Conservation (phyloP, 1,139 yeast species). For the Hansenula lynferdii region DNA sequence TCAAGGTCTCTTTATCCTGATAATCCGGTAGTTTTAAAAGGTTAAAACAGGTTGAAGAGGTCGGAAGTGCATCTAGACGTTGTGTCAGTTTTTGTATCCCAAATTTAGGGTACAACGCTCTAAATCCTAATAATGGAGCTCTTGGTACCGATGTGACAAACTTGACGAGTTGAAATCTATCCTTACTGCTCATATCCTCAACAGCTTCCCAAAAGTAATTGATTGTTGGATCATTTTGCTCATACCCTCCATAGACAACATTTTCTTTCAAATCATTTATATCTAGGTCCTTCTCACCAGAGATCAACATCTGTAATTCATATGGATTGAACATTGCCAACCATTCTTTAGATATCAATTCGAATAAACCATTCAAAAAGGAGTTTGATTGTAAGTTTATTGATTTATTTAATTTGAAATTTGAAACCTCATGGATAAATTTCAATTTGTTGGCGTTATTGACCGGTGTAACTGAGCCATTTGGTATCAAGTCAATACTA, state of each 20-base stretch:
- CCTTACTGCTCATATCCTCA: constrained; percentile 57
- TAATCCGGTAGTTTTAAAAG: constrained; percentile 83
- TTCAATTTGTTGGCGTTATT: constrained; percentile 58
- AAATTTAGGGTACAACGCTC: constrained; percentile 67
- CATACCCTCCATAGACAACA: constrained; percentile 66
- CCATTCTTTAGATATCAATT: constrained; percentile 70
- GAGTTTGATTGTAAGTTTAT: constrained; percentile 53
- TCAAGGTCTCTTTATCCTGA: constrained; percentile 49
- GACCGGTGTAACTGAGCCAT: constrained; percentile 55
- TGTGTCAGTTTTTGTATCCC: constrained; percentile 60
- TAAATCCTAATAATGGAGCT: constrained; percentile 88
- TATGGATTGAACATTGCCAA: constrained; percentile 76
- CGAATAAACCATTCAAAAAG: constrained; percentile 69
- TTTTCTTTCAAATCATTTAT: constrained; percentile 61
- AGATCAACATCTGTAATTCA: constrained; percentile 79
- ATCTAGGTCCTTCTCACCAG: constrained; percentile 67
- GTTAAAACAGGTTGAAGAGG: constrained; percentile 92
- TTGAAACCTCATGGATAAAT: constrained; percentile 74
- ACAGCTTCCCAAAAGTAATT: constrained; percentile 71
- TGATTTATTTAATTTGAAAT: constrained; percentile 68
- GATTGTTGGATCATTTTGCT: constrained; percentile 52
- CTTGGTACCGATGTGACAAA: constrained; percentile 90
- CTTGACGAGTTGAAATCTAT: constrained; percentile 60
- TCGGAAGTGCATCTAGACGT: constrained; percentile 61
- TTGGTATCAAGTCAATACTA: constrained; percentile 54